A percentile compares a stretch with the other conserved stretches of the same genome.
These are phyloP conservation scores for Aureobasidium sp. DNA, from an alignment of 2,329 filamentous ascomycete species.

Conservation along the genomic window DNA sequence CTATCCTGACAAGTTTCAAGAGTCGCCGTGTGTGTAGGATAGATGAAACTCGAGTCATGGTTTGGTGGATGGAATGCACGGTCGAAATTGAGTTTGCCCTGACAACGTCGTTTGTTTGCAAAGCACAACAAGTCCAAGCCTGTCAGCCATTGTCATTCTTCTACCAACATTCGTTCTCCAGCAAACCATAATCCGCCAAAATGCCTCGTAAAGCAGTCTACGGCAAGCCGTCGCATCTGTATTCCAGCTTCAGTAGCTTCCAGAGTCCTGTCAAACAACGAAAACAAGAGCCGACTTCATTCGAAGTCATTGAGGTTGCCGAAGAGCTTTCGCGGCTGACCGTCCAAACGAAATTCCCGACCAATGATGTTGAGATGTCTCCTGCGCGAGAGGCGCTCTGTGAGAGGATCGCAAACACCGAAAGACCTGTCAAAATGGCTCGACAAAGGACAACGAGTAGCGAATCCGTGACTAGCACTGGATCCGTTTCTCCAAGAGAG, in stretches of 20 bases:
- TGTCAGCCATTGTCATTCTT: neutral
- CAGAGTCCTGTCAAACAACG: conserved; percentile 19
- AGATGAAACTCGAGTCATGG: conserved; percentile 10
- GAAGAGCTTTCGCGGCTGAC: conserved; percentile 22
- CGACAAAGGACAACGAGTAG: neutral
- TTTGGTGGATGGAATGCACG: neutral
- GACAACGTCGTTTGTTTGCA: conserved; percentile 12
- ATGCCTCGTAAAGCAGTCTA: conserved; percentile 31
- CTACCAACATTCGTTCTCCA: neutral
- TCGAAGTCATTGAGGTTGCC: conserved; percentile 21
- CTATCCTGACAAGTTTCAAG: neutral
- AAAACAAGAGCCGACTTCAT: neutral
- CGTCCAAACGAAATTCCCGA: neutral
- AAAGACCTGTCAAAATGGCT: neutral
- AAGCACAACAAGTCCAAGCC: conserved; percentile 2
- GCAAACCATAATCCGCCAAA: neutral
- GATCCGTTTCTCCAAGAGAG: neutral
- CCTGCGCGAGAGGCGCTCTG: neutral
- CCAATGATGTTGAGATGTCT: neutral
- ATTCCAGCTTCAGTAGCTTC: conserved; percentile 19
- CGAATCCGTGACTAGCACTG: neutral
- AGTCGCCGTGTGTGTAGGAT: neutral
- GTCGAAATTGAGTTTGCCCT: neutral
- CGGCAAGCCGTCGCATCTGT: conserved; percentile 29
- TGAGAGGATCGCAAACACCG: conserved; percentile 4